Conservation (phyloP, 495 filamentous ascomycete genomes). For the Bombardia bombarda region DNA sequence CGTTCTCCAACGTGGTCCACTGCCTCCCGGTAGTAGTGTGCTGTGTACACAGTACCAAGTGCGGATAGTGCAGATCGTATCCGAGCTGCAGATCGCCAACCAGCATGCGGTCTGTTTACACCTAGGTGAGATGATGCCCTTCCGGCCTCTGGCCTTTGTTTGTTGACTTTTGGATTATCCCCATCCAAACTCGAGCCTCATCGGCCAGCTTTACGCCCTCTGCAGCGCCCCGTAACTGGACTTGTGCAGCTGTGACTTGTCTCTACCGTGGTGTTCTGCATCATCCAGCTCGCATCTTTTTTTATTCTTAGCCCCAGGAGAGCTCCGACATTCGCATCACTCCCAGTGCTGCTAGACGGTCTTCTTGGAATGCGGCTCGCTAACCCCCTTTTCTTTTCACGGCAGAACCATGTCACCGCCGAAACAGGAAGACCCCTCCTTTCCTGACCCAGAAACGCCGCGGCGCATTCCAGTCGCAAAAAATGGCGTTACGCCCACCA, state of each 20-base stretch:
- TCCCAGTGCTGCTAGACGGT: background rate
- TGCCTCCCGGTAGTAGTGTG: background rate
- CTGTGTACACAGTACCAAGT: no score
- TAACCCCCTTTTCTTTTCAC: constrained; percentile 6
- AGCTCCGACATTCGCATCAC: background rate
- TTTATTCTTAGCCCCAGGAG: background rate
- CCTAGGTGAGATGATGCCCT: constrained; percentile 13
- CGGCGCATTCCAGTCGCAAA: constrained; percentile 14
- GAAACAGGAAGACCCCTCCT: constrained; percentile 14
- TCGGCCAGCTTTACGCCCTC: background rate
- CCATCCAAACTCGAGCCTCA: constrained; percentile 4
- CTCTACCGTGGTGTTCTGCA: constrained; percentile 6
- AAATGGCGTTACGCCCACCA: constrained; percentile 17
- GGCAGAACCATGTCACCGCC: constrained; percentile 23
- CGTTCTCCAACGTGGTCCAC: background rate
- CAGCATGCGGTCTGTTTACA: constrained; percentile 13
- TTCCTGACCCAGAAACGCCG: constrained; percentile 11
- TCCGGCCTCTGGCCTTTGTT: constrained; percentile 15
- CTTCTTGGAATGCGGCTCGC: constrained; percentile 12
- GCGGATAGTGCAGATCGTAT: constrained; percentile 4
- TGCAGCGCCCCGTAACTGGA: constrained; percentile 6
- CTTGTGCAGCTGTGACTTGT: background rate
- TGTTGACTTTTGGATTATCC: constrained; percentile 11
- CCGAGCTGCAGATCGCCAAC: constrained; percentile 5
- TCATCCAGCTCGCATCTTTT: background rate